A percentile compares a stretch with the other conserved stretches of the same genome.
Conservation (phyloP, 768 basidiomycete genomes). For the Tricholoma furcatifolium region DNA sequence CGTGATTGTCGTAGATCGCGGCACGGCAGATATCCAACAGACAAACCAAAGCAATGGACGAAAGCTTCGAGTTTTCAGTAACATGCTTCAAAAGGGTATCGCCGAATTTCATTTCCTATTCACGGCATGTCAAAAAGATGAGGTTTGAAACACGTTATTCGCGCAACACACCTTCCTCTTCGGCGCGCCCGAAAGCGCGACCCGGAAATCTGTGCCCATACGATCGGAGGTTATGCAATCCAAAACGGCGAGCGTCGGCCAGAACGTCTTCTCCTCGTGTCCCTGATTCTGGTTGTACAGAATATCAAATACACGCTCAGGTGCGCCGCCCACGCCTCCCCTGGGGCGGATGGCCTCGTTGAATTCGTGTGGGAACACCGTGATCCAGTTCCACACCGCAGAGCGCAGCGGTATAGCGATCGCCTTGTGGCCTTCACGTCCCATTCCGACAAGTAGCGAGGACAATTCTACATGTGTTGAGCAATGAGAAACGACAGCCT, state of each 20-base stretch:
- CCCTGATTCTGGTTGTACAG: constrained; percentile 50
- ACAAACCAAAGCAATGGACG: constrained; percentile 70
- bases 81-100: constrained; percentile 65
- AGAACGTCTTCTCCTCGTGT: constrained; percentile 56
- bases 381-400: constrained; percentile 91
- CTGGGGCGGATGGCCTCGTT: constrained; percentile 65
- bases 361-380: constrained; percentile 74
- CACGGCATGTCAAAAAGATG: background rate
- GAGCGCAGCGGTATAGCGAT: constrained; percentile 71
- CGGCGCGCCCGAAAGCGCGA: constrained; percentile 24
- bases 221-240: constrained; percentile 76
- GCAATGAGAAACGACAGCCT: constrained; percentile 6
- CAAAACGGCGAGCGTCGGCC: constrained; percentile 80
- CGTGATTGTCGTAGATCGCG: constrained; percentile 49
- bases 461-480: constrained; percentile 57
- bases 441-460: constrained; percentile 81
- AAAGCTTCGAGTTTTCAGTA: constrained; percentile 50
- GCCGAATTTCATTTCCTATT: constrained; percentile 55
- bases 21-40: constrained; percentile 77
- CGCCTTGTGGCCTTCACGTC: constrained; percentile 66
- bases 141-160: no score
- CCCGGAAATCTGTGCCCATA: constrained; percentile 56
- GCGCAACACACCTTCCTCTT: constrained; percentile 37
- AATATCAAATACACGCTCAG: constrained; percentile 85
- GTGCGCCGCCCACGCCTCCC: constrained; percentile 72